phyloP scores from a whole-genome alignment of 1,139 yeast species.

The Nakaseomyces delphensis region DNA sequence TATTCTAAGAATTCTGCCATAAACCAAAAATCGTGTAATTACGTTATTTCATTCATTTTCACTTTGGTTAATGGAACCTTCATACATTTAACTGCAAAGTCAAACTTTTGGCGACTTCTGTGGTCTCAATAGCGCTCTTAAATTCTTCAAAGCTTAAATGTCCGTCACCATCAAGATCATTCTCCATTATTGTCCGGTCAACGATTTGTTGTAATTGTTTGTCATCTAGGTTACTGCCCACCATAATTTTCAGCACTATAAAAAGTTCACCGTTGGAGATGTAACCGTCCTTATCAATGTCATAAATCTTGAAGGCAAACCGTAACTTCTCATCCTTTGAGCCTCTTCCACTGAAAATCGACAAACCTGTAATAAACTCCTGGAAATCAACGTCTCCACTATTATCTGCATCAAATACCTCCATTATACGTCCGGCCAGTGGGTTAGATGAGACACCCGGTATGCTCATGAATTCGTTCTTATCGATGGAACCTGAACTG shows the following conservation, averaged over 20 bases:
- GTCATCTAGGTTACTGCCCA: constrained; percentile 80
- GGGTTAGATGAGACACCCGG: constrained; percentile 93
- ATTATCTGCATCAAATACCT: constrained; percentile 88
- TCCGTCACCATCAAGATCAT: constrained; percentile 88
- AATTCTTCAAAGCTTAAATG: constrained; percentile 81
- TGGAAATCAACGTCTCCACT: constrained; percentile 93
- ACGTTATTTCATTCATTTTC: no score
- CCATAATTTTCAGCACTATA: constrained; percentile 93
- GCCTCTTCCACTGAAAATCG: constrained; percentile 87
- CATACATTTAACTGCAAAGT: constrained; percentile 36
- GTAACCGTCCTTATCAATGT: constrained; percentile 89
- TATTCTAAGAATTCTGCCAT: no score
- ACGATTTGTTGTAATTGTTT: constrained; percentile 90
- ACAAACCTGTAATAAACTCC: constrained; percentile 83
- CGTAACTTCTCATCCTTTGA: constrained; percentile 71
- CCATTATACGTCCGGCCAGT: constrained; percentile 79
- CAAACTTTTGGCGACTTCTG: constrained; percentile 52
- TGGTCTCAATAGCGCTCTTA: constrained; percentile 60
- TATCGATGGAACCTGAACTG: constrained; percentile 85
- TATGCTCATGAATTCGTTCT: constrained; percentile 78
- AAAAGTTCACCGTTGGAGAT: constrained; percentile 93
- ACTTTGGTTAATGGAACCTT: no score
- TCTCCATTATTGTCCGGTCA: constrained; percentile 92
- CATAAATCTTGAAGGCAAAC: constrained; percentile 91
- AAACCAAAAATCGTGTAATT: background rate